phyloP scores from a whole-genome alignment of 495 filamentous ascomycete species.

The Aspergillus homomorphus region DNA sequence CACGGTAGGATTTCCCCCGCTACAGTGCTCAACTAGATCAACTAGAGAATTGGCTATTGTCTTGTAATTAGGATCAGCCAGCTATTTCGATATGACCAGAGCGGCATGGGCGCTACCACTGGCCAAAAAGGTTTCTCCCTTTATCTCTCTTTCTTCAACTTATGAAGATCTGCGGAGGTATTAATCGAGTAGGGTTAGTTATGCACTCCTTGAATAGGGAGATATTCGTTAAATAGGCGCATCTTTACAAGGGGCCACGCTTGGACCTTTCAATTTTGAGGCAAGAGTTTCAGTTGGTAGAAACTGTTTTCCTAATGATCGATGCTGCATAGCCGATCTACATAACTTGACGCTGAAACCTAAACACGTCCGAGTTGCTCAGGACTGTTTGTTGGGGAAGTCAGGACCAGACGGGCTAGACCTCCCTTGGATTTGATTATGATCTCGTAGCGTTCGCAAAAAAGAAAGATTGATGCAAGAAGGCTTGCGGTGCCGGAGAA shows the following conservation, averaged over 20 bases:
- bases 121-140: neutral
- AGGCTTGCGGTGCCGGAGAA: neutral
- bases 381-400: too few relatives aligned
- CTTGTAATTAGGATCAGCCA: neutral
- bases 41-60: too few relatives aligned
- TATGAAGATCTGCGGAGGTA: neutral
- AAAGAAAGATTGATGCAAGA: neutral
- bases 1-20: too few relatives aligned
- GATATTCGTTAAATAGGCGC: too few relatives aligned
- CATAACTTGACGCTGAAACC: neutral
- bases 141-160: neutral
- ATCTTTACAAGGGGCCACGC: too few relatives aligned
- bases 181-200: too few relatives aligned
- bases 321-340: neutral
- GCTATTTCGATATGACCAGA: neutral
- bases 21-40: too few relatives aligned
- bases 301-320: neutral
- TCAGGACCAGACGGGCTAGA: too few relatives aligned
- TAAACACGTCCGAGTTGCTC: neutral
- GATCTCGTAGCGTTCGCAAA: neutral
- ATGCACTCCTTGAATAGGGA: too few relatives aligned
- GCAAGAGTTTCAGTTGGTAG: too few relatives aligned
- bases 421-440: neutral
- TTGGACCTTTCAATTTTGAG: too few relatives aligned
- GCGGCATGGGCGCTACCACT: neutral